Base-by-base conservation (phyloP, 352 stramenopile species). In the Phytophthora melonis region DNA sequence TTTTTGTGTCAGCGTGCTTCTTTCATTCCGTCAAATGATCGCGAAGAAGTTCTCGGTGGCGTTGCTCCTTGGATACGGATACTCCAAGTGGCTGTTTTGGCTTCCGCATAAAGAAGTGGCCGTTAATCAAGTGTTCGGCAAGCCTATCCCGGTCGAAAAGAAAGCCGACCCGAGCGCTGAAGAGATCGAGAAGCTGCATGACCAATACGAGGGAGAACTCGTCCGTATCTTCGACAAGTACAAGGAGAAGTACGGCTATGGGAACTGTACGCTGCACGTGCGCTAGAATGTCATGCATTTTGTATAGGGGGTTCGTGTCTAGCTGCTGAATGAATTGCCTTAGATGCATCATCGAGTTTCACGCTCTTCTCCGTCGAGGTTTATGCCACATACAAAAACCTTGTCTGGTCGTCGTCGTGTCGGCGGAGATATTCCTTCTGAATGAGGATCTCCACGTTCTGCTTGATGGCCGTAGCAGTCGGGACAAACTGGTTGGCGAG, bases 181-280 rank as follows among this genome's bases (percentile, higher is more conserved):
- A 58, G 80, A 93, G 1, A 81, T 95, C 54, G 79, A 95, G 53
- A 81, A 82, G 64, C 66, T 95, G 39, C 89, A 94, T 47, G 70
- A 82, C 21, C 64, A 77, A 21, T 97, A 93, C 72, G 75, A 93
- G 18, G 73, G 56, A 14, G 87, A 94, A 61, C 87, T 95, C 27
- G 75, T 89, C 58, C 86, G 86, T 30, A 83, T 95, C 56, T 97
- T 92, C 66, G 80, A 94, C 61, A 92, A 90, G 79, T 93, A 95
- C 85, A 97, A 97, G 72, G 70, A 66, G 30, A 82, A 93, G 70
- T 91, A 92, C 62, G 87, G 84, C 1, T 91, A 90, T 63, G 75
- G 75, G 32, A 74, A 93, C 34, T 73, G 81, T 43, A 80, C 79
- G 30, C 70, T 96, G 49, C 76, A 81, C 30, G 70, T 96, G 34